Percentiles rank a stretch among this genome's conserved stretches.
These are phyloP conservation scores for Aspergillus fumigatus DNA, from an alignment of 2,329 filamentous ascomycete genomes.

Conservation along the genomic window DNA sequence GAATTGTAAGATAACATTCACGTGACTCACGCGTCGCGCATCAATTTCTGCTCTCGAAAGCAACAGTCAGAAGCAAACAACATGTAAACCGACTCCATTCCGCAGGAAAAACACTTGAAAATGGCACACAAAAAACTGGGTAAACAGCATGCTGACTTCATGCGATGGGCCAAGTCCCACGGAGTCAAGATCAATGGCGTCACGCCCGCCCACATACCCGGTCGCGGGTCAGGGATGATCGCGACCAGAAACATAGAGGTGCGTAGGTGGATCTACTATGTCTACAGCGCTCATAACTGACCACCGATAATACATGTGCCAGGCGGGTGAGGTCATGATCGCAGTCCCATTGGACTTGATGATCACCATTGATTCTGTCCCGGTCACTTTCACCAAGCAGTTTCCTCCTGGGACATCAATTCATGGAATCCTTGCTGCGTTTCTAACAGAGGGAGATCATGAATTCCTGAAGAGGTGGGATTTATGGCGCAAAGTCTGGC, in stretches of 20 bases:
- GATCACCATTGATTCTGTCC: conserved; percentile 59
- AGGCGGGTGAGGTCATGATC: conserved; percentile 58
- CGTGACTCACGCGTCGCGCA: background rate
- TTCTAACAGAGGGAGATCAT: conserved; percentile 50
- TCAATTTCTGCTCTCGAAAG: background rate
- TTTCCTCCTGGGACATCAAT: conserved; percentile 55
- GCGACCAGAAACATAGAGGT: conserved; percentile 63
- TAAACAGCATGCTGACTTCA: conserved; percentile 47
- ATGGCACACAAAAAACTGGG: background rate
- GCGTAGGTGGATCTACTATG: background rate
- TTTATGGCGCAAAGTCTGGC: conserved; percentile 65
- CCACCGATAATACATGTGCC: background rate
- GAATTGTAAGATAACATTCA: background rate
- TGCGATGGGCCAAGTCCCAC: conserved; percentile 60
- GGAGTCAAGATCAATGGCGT: conserved; percentile 66
- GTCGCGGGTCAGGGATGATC: conserved; percentile 71
- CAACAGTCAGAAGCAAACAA: background rate
- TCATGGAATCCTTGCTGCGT: conserved; percentile 67
- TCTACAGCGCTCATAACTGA: background rate
- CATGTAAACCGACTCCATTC: background rate
- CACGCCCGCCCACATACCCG: conserved; percentile 60
- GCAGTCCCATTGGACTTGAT: conserved; percentile 60
- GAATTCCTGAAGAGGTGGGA: conserved; percentile 45
- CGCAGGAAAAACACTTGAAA: background rate
- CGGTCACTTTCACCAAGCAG: conserved; percentile 46